Percentiles rank a stretch among this genome's conserved stretches.
phyloP scores from a whole-genome alignment of 768 basidiomycete species.

The Trichaptum fuscoviolaceum region DNA sequence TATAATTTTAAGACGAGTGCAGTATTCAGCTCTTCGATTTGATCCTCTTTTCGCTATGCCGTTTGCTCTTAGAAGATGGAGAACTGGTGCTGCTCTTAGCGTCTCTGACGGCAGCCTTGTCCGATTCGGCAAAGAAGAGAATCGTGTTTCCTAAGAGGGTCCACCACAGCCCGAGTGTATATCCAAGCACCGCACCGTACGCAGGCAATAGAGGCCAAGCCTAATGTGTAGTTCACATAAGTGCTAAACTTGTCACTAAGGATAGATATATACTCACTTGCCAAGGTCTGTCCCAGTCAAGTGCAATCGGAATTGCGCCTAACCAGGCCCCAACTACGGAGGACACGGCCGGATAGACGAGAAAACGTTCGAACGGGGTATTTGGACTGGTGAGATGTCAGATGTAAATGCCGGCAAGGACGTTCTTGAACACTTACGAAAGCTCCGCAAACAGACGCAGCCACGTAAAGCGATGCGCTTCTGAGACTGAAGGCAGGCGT shows the following conservation, averaged over 20 bases:
- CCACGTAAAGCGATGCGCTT: slow-evolving; percentile 62
- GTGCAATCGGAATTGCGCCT: slow-evolving; percentile 77
- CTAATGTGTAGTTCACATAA: slow-evolving; percentile 31
- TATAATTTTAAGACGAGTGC: neutral
- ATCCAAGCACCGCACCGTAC: slow-evolving; percentile 65
- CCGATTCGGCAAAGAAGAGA: neutral
- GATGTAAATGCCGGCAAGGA: neutral
- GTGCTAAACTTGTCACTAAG: slow-evolving; percentile 4
- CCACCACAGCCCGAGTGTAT: slow-evolving; percentile 39
- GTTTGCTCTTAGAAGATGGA: neutral
- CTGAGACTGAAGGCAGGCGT: slow-evolving; percentile 52
- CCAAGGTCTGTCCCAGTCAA: slow-evolving; percentile 98
- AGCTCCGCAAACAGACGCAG: slow-evolving; percentile 76
- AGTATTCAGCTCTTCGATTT: neutral
- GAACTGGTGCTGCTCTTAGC: neutral
- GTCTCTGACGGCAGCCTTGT: neutral
- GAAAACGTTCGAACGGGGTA: slow-evolving; percentile 66
- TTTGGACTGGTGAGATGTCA: slow-evolving; percentile 32
- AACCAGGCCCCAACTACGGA: slow-evolving; percentile 72
- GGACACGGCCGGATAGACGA: slow-evolving; percentile 77
- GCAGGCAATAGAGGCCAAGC: slow-evolving; percentile 81
- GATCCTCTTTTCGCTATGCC: neutral
- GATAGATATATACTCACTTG: slow-evolving; percentile 58
- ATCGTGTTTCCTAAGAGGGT: neutral
- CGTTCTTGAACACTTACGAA: slow-evolving; percentile 46